Evolutionary conservation across 768 basidiomycete genomes (phyloP).

Genomic region (Sistotremastrum suecicum): DNA sequence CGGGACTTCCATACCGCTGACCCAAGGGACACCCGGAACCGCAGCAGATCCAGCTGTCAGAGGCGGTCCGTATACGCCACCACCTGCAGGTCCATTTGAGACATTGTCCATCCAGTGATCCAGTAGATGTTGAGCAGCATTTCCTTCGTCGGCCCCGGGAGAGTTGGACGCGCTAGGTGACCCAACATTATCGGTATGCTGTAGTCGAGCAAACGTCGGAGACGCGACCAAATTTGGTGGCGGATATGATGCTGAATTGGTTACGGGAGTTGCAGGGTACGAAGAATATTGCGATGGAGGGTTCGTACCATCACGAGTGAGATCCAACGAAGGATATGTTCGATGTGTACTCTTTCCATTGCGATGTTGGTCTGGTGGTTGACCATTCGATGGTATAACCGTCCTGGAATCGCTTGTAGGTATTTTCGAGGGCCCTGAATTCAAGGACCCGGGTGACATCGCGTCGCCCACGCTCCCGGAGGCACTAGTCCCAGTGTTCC

Average conservation of each 20-base stretch:
- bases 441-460: neutral
- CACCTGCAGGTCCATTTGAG: conserved; percentile 42
- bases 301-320: too few relatives aligned
- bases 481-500: conserved; percentile 2
- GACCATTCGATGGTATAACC: too few relatives aligned
- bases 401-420: neutral
- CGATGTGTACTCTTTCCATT: too few relatives aligned
- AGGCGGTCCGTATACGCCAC: conserved; percentile 10
- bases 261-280: neutral
- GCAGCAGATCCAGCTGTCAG: neutral
- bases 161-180: conserved; percentile 30
- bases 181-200: conserved; percentile 3
- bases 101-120: conserved; percentile 82
- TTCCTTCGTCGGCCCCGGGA: conserved; percentile 52
- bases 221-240: neutral
- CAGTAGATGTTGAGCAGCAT: conserved; percentile 59
- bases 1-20: conserved; percentile 23
- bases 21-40: conserved; percentile 3
- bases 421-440: neutral
- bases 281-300: too few relatives aligned
- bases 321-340: too few relatives aligned
- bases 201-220: neutral
- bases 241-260: neutral
- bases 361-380: too few relatives aligned
- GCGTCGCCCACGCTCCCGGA: conserved; percentile 4